phyloP scores from a whole-genome alignment of 345 rosid species.

The Cardamine chenopodiifolia region DNA sequence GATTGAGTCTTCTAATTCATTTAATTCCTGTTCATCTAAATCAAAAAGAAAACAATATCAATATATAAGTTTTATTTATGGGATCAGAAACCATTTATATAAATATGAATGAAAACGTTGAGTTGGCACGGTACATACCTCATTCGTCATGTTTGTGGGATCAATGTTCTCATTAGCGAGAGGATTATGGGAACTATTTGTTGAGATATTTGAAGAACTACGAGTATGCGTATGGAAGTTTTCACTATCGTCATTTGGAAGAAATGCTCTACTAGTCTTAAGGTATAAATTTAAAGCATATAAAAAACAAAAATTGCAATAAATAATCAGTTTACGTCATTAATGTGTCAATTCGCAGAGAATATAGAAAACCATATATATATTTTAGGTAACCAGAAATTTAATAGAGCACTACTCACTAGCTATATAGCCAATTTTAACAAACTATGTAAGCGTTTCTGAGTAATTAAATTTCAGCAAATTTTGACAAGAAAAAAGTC shows the following conservation, averaged over 20 bases:
- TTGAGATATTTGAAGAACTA: not conserved
- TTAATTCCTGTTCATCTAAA: conserved; percentile 30
- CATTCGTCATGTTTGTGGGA: conserved; percentile 29
- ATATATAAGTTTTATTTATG: not conserved
- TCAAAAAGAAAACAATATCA: not conserved
- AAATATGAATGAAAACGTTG: not conserved
- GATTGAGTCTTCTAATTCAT: conserved; percentile 28
- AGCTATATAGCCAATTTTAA: not conserved
- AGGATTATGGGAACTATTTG: not conserved
- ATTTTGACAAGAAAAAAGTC: not conserved
- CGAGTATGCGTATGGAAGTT: not conserved
- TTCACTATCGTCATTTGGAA: conserved; percentile 1
- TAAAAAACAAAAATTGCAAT: not conserved
- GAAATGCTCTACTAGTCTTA: conserved; percentile 20
- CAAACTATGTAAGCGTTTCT: not conserved
- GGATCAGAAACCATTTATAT: not conserved
- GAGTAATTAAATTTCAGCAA: not conserved
- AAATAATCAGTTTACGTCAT: not conserved
- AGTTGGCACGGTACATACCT: conserved; percentile 16
- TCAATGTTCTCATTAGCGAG: conserved; percentile 2
- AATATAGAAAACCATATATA: not conserved
- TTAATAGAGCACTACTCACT: not conserved
- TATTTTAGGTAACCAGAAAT: not conserved
- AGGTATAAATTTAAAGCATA: not conserved
- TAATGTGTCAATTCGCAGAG: not conserved